Percentiles rank a stretch among this genome's conserved stretches.
phyloP scores from a whole-genome alignment of 495 filamentous ascomycete species.

The Aspergillus asperescens region DNA sequence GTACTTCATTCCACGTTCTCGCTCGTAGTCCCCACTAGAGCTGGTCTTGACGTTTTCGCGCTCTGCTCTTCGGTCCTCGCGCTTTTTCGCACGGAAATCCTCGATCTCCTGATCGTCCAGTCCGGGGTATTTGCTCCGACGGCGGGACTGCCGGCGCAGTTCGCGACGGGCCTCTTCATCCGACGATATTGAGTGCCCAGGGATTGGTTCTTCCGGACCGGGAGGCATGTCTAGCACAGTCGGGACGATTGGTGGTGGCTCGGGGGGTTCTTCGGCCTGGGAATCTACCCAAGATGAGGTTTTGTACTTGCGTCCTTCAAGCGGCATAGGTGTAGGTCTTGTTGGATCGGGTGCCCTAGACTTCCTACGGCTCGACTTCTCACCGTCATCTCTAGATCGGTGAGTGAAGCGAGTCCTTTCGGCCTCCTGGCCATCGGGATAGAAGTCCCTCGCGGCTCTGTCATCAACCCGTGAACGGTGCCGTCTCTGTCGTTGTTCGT shows the following conservation, averaged over 20 bases:
- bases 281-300: slow-evolving; percentile 58
- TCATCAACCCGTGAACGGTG: slow-evolving; percentile 34
- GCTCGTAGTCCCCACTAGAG: slow-evolving; percentile 42
- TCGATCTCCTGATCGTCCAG: slow-evolving; percentile 39
- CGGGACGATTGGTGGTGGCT: slow-evolving; percentile 51
- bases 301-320: slow-evolving; percentile 44
- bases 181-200: slow-evolving; percentile 38
- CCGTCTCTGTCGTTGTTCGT: slow-evolving; percentile 28
- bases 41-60: slow-evolving; percentile 34
- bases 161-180: slow-evolving; percentile 39
- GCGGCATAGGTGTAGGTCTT: slow-evolving; percentile 22
- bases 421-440: slow-evolving; percentile 18
- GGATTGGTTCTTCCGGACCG: slow-evolving; percentile 25
- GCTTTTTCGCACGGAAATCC: slow-evolving; percentile 28
- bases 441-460: slow-evolving; percentile 15
- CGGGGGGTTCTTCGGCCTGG: slow-evolving; percentile 50
- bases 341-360: slow-evolving; percentile 22
- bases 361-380: slow-evolving; percentile 28
- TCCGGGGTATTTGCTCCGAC: slow-evolving; percentile 37
- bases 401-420: slow-evolving; percentile 25
- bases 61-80: slow-evolving; percentile 27
- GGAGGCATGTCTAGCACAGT: slow-evolving; percentile 51
- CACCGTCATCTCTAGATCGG: slow-evolving; percentile 26
- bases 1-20: slow-evolving; percentile 36
- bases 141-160: slow-evolving; percentile 32